Evolutionary conservation across 1,284 basidiomycete genomes (phyloP).

Genomic region (Mycosarcoma maydis): DNA sequence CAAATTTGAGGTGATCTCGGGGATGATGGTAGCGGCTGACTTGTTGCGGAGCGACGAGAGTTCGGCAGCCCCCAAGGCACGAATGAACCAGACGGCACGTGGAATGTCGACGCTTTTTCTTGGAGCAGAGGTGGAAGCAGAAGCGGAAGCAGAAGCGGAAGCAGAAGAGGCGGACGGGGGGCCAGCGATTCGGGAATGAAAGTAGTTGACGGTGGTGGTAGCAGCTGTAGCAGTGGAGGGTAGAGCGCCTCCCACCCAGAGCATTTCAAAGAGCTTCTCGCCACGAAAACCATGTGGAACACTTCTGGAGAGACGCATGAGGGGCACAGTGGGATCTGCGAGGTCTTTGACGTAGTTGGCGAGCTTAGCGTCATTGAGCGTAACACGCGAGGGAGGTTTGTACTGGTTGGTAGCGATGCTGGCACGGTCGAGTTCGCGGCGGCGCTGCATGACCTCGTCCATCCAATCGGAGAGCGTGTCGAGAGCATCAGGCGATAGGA

Average conservation of each 20-base stretch:
- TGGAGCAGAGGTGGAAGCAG: conserved; percentile 63
- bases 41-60: conserved; percentile 69
- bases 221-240: conserved; percentile 14
- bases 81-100: conserved; percentile 92
- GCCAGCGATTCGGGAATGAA: conserved; percentile 5
- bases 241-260: conserved; percentile 72
- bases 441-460: conserved; percentile 45
- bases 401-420: conserved; percentile 30
- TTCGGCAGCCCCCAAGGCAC: conserved; percentile 93
- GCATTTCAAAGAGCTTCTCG: conserved; percentile 85
- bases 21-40: conserved; percentile 74
- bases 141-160: no score
- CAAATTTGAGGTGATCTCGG: conserved; percentile 87
- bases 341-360: conserved; percentile 90
- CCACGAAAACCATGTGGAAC: conserved; percentile 94
- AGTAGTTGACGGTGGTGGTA: conserved; percentile 11
- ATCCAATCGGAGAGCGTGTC: conserved; percentile 41
- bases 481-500: conserved; percentile 61
- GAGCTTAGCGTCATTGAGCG: conserved; percentile 86
- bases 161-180: conserved; percentile 7
- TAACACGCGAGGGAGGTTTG: conserved; percentile 73
- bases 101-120: conserved; percentile 78
- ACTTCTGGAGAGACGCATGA: conserved; percentile 84
- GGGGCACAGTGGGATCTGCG: conserved; percentile 85
- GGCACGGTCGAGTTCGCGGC: conserved; percentile 24